Base-by-base conservation (phyloP, 2,329 filamentous ascomycete genomes). In the Sclerotinia spermophila region DNA sequence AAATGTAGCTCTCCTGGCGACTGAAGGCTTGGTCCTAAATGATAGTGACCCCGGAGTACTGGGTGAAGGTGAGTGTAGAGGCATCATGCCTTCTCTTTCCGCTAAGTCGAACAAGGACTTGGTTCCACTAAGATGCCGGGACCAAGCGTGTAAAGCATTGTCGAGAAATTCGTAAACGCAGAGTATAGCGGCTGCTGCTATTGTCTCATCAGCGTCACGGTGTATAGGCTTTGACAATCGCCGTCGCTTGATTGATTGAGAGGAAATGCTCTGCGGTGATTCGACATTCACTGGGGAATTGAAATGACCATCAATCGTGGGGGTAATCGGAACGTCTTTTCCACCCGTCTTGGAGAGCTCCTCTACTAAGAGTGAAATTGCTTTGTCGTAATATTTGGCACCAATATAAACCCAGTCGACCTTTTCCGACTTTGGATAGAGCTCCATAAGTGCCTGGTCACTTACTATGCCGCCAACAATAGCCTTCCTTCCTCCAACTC, bases 141-240 rank as follows among this genome's bases (percentile, higher is more conserved):
- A 84, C 88, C 88, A 91, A 30, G 88, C 88, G 0, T 84, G 83
- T 2, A 85, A 86, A 1, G 87, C 89, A 1, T 87, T 86, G 77
- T 90, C 88, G n/a, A 91, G 81, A 71, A 90, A 87, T 73, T 91
- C 89, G 76, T 90, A 91, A 0, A 89, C 86, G 71, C 88, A 90
- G 2, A 92, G 79, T 21, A 91, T 90, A 0, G 89, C 88, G 2
- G 88, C 88, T 2, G 89, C 88, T 13, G 88, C 87, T 33, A 90
- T 82, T 5, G 90, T 82, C 71, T 91, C 87, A 73, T 90, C 88
- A 5, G 84, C 82, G 64, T 82, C 82, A 48, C 81, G 75, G 48
- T 81, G 72, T 70, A 72, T 53, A 77, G 76, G 82, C 75, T 79
- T 84, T 75, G 78, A 82, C 72, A 78, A 75, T 30, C 83, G 81